Conservation (phyloP, 2,329 filamentous ascomycete species). For the Trichothecium roseum region DNA sequence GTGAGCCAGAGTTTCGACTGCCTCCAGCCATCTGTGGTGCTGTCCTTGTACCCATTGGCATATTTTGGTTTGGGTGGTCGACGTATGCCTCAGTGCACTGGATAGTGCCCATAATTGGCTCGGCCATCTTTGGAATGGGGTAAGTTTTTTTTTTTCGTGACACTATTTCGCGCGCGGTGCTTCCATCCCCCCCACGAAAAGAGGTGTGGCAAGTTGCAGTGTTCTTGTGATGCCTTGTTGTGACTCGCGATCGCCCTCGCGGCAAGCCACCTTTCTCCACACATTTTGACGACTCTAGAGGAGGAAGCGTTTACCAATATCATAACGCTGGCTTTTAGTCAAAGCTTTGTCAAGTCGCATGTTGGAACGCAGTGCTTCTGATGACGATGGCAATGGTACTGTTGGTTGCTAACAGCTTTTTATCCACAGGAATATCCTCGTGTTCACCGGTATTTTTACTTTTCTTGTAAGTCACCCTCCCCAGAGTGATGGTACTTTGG, state of each 20-base stretch:
- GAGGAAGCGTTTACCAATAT: too few relatives aligned
- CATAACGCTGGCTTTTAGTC: slow-evolving; percentile 12
- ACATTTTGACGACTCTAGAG: too few relatives aligned
- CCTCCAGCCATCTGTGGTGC: slow-evolving; percentile 67
- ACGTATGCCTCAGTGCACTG: slow-evolving; percentile 65
- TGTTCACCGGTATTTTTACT: slow-evolving; percentile 78
- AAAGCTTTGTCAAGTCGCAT: slow-evolving; percentile 20
- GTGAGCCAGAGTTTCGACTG: slow-evolving; percentile 80
- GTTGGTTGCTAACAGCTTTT: too few relatives aligned
- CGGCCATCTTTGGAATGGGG: slow-evolving; percentile 59
- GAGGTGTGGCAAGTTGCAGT: background rate
- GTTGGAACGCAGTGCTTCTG: background rate
- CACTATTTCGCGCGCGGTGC: background rate
- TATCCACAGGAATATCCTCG: slow-evolving; percentile 54
- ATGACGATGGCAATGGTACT: background rate
- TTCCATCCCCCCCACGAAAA: background rate
- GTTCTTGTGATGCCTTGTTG: too few relatives aligned
- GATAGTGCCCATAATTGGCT: slow-evolving; percentile 67
- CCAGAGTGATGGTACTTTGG: background rate
- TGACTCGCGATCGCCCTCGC: too few relatives aligned
- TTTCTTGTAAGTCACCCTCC: slow-evolving; percentile 55
- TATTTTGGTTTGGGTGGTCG: slow-evolving; percentile 89
- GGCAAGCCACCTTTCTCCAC: too few relatives aligned
- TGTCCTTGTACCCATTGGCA: slow-evolving; percentile 63
- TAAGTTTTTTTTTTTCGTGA: slow-evolving; percentile 28